These are phyloP conservation scores for Lipomyces sp. DNA, from an alignment of 805 yeast genomes.

Conservation along the genomic window DNA sequence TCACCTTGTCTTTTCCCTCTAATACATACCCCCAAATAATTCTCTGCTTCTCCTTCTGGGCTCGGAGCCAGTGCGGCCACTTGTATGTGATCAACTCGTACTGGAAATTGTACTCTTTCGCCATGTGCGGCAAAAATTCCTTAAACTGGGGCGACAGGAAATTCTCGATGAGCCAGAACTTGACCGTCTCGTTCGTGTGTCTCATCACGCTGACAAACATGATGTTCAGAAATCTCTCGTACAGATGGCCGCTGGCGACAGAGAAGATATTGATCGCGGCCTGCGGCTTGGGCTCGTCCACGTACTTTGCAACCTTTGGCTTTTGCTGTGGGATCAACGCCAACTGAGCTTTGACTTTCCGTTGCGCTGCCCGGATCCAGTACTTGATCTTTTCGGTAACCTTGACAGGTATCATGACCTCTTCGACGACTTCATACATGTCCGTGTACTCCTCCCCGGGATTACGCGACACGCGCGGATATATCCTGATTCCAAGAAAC, in stretches of 20 bases:
- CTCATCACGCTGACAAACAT: constrained; percentile 76
- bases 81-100: constrained; percentile 78
- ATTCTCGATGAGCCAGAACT: constrained; percentile 84
- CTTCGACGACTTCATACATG: constrained; percentile 27
- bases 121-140: constrained; percentile 55
- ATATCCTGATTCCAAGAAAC: constrained; percentile 47
- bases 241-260: constrained; percentile 76
- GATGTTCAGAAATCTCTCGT: constrained; percentile 69
- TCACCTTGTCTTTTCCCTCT: not conserved
- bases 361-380: no score
- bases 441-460: constrained; percentile 41
- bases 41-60: constrained; percentile 73
- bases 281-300: constrained; percentile 30
- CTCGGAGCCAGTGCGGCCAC: constrained; percentile 90
- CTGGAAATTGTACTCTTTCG: constrained; percentile 58
- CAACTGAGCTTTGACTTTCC: no score
- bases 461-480: constrained; percentile 47
- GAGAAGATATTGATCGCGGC: constrained; percentile 78
- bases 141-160: constrained; percentile 71
- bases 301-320: not conserved
- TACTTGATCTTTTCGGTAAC: no score
- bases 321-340: constrained; percentile 1
- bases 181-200: constrained; percentile 61
- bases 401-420: not conserved
- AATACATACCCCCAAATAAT: constrained; percentile 63